Percentiles rank a stretch among this genome's conserved stretches.
Evolutionary conservation across 306 rosid genomes (phyloP).

Genomic region (Dicorynia guianensis): DNA sequence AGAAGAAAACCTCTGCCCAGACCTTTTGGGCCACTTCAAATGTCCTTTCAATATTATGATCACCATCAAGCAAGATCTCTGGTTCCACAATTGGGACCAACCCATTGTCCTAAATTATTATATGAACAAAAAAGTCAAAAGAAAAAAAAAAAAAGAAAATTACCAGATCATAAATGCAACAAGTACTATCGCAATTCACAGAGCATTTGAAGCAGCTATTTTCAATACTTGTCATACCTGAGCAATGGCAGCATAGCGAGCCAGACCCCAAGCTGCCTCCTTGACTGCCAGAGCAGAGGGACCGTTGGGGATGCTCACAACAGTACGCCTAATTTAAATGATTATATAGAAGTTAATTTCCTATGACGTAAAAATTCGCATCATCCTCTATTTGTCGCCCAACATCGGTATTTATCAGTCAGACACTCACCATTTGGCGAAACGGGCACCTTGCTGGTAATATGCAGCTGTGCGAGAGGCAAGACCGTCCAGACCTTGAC

Average conservation of each 20-base stretch:
- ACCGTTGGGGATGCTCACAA: conserved; percentile 97
- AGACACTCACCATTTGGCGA: conserved; percentile 87
- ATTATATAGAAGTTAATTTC: conserved; percentile 3
- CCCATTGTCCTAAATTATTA: conserved; percentile 64
- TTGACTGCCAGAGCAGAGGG: conserved; percentile 95
- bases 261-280: conserved; percentile 93
- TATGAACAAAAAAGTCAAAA: not conserved
- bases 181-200: not conserved
- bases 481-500: conserved; percentile 93
- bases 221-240: conserved; percentile 61
- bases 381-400: not conserved
- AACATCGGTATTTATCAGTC: not conserved
- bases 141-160: conserved; percentile 4
- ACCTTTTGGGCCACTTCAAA: conserved; percentile 85
- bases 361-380: conserved; percentile 3
- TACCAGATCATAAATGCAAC: not conserved
- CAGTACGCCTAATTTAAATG: conserved; percentile 68
- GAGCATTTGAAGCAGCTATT: not conserved
- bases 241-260: conserved; percentile 94
- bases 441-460: conserved; percentile 96
- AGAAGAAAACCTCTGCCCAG: conserved; percentile 96
- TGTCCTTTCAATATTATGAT: conserved; percentile 81
- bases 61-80: conserved; percentile 97
- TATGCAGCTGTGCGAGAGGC: conserved; percentile 89
- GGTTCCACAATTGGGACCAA: conserved; percentile 98